These are phyloP conservation scores for Aspergillus affinis DNA, from an alignment of 495 filamentous ascomycete species.

Conservation along the genomic window DNA sequence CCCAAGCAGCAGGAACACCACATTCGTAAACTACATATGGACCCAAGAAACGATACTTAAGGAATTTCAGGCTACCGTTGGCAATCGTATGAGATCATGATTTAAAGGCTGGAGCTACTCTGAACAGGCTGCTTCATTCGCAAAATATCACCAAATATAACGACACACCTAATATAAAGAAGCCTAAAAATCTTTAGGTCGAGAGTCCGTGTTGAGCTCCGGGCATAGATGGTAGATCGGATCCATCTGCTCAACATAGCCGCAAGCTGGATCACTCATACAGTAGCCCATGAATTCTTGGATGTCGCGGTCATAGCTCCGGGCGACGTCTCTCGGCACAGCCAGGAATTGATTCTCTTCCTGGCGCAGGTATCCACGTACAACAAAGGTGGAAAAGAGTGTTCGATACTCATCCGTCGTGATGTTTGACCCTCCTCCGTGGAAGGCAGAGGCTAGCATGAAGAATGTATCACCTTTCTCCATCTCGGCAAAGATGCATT, in stretches of 20 bases:
- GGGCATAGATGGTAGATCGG: conserved; percentile 16
- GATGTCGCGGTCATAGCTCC: conserved; percentile 14
- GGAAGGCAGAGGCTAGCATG: conserved; percentile 39
- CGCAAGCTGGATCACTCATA: conserved; percentile 19
- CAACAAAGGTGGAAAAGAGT: conserved; percentile 32
- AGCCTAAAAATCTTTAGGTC: conserved; percentile 11
- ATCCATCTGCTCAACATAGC: conserved; percentile 18
- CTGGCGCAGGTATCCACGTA: conserved; percentile 33
- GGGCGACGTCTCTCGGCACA: conserved; percentile 12
- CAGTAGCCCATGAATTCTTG: conserved; percentile 21
- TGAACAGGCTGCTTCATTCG: too few species aligned
- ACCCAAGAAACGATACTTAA: too few species aligned
- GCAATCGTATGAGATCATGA: too few species aligned
- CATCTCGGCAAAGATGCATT: conserved; percentile 31
- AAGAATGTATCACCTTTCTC: conserved; percentile 37
- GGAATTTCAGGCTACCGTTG: too few species aligned
- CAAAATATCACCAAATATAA: too few species aligned
- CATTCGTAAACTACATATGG: too few species aligned
- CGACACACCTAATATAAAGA: not conserved
- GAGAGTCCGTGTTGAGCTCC: conserved; percentile 9
- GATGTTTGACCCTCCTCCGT: conserved; percentile 36
- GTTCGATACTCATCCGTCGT: conserved; percentile 24
- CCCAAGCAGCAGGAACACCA: too few species aligned
- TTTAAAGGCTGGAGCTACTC: too few species aligned
- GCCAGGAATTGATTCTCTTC: conserved; percentile 28